Conservation (phyloP, 1,284 basidiomycete genomes). For the Albatrellus sp. region DNA sequence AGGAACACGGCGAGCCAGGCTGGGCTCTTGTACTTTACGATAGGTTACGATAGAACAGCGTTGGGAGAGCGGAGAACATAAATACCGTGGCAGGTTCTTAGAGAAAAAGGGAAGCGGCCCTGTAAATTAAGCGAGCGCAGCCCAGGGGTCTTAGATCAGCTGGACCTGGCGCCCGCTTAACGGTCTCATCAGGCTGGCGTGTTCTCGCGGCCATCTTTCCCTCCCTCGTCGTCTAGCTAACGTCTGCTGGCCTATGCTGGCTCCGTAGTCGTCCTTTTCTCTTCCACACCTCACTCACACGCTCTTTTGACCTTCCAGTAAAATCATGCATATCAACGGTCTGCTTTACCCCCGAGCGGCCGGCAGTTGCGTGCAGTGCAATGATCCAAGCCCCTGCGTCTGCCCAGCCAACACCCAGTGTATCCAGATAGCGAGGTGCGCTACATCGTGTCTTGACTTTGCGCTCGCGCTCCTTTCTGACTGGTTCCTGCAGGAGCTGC, state of each 20-base stretch:
- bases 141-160: background rate
- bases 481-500: slow-evolving; percentile 35
- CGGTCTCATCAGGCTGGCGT: background rate
- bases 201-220: no score
- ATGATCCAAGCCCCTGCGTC: slow-evolving; percentile 31
- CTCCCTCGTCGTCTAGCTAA: background rate
- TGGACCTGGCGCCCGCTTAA: background rate
- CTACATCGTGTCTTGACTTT: slow-evolving; percentile 11
- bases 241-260: background rate
- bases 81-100: background rate
- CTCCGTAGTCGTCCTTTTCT: slow-evolving; percentile 8
- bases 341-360: slow-evolving; percentile 31
- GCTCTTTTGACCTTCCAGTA: slow-evolving; percentile 10
- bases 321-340: slow-evolving; percentile 36
- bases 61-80: background rate
- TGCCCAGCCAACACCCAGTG: slow-evolving; percentile 45
- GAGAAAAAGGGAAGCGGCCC: background rate
- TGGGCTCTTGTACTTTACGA: background rate
- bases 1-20: background rate
- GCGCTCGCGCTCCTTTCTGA: slow-evolving; percentile 10
- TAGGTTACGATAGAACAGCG: background rate
- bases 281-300: slow-evolving; percentile 1
- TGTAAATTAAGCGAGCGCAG: background rate
- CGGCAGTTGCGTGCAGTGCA: slow-evolving; percentile 20
- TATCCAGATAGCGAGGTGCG: slow-evolving; percentile 44